Evolutionary conservation across 1,139 yeast species (phyloP).

Genomic region (Zygosaccharomyces pseudobailii): DNA sequence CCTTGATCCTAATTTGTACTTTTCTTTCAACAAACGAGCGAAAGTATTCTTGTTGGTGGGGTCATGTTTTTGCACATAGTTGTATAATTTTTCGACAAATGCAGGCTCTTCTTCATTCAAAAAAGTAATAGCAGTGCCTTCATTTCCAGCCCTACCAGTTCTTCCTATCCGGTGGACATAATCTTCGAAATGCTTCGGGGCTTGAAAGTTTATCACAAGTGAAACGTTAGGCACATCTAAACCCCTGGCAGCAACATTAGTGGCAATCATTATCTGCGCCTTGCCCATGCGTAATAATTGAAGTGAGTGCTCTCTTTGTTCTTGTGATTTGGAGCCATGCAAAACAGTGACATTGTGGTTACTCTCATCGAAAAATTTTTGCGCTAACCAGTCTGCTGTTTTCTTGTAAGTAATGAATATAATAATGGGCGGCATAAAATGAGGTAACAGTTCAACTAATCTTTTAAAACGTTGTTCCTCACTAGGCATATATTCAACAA

Average conservation of each 20-base stretch:
- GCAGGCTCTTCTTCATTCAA: slow-evolving; percentile 53
- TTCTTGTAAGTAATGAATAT: slow-evolving; percentile 76
- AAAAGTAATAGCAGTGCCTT: slow-evolving; percentile 72
- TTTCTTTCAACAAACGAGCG: slow-evolving; percentile 14
- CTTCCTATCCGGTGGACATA: slow-evolving; percentile 93
- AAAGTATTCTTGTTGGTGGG: slow-evolving; percentile 19
- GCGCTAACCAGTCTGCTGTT: slow-evolving; percentile 62
- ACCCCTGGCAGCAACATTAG: slow-evolving; percentile 99
- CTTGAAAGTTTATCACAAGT: slow-evolving; percentile 78
- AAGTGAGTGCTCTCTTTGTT: slow-evolving; percentile 78
- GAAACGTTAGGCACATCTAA: slow-evolving; percentile 86
- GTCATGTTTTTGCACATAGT: slow-evolving; percentile 21
- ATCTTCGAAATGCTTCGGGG: slow-evolving; percentile 72
- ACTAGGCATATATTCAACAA: slow-evolving; percentile 45
- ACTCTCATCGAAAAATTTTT: slow-evolving; percentile 40
- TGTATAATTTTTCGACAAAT: slow-evolving; percentile 45
- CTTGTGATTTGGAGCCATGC: slow-evolving; percentile 87
- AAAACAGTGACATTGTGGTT: slow-evolving; percentile 56
- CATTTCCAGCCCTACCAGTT: slow-evolving; percentile 90
- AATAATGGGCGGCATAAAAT: slow-evolving; percentile 56
- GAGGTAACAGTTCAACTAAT: slow-evolving; percentile 14
- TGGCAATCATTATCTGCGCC: slow-evolving; percentile 92
- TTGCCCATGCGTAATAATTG: slow-evolving; percentile 81
- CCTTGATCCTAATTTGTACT: slow-evolving; percentile 16
- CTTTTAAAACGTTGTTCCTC: slow-evolving; percentile 42